These are phyloP conservation scores for Phytophthora hybrid DNA, from an alignment of 352 stramenopile species.

Conservation along the genomic window DNA sequence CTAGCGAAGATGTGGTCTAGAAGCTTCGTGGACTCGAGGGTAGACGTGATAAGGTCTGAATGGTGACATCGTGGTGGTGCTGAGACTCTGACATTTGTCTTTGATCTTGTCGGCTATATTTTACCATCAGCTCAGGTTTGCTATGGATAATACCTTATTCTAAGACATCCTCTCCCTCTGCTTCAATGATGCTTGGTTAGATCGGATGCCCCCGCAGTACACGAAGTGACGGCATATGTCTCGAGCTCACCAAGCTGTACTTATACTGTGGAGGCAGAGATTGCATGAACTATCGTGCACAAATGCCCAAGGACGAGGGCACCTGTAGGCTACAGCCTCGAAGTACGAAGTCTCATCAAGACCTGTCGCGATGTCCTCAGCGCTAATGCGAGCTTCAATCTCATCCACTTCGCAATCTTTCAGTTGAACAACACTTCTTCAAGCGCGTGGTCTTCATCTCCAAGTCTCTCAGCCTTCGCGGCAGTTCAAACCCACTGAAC, in stretches of 20 bases:
- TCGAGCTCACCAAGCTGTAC: background rate
- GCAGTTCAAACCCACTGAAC: background rate
- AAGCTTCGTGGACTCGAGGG: background rate
- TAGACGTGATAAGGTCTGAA: background rate
- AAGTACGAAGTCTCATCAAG: background rate
- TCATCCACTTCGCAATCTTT: slow-evolving; percentile 20
- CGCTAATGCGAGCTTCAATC: background rate
- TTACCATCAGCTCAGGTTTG: background rate
- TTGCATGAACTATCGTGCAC: background rate
- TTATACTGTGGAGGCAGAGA: slow-evolving; percentile 7
- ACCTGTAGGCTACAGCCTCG: background rate
- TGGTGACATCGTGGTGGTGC: background rate
- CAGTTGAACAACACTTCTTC: slow-evolving; percentile 15
- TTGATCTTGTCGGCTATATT: background rate
- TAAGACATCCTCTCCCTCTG: background rate
- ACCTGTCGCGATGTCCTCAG: background rate
- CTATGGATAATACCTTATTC: slow-evolving; percentile 1
- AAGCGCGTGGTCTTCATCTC: background rate
- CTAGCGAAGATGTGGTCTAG: slow-evolving; percentile 26
- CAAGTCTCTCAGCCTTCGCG: slow-evolving; percentile 3
- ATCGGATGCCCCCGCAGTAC: background rate
- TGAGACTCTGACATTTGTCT: background rate
- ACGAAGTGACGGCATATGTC: background rate
- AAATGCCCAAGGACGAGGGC: background rate
- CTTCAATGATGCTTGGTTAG: background rate